Percentiles rank a stretch among this genome's conserved stretches.
Conservation (phyloP, 2,329 filamentous ascomycete genomes). For the Periconia macrospinosa region DNA sequence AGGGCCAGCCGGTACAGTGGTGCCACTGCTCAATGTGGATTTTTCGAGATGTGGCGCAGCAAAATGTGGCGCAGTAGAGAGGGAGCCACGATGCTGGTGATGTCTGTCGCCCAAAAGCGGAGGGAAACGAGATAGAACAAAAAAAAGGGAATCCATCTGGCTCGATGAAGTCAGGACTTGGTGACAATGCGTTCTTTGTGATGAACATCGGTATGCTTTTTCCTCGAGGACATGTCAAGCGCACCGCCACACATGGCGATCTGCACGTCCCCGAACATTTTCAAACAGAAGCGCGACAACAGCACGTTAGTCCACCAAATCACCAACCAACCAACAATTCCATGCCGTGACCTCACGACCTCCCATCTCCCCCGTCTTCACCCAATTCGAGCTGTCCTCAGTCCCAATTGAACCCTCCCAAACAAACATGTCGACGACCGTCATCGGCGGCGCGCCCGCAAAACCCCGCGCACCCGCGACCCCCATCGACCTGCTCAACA, state of each 20-base stretch:
- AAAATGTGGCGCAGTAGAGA: background rate
- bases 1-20: background rate
- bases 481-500: conserved; percentile 53
- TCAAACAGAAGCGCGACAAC: no score
- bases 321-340: no score
- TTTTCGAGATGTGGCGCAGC: background rate
- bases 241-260: no score
- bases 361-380: background rate
- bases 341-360: no score
- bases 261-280: no score
- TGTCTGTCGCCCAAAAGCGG: background rate
- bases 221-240: no score
- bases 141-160: background rate
- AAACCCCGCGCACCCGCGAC: conserved; percentile 26
- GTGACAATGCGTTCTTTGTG: no score
- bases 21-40: background rate
- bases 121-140: background rate
- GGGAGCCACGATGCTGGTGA: background rate
- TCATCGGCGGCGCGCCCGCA: conserved; percentile 22
- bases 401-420: background rate
- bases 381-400: background rate
- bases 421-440: conserved; percentile 23
- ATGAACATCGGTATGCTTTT: no score
- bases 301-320: no score
- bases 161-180: no score